Percentiles rank a stretch among this genome's conserved stretches.
Conservation (phyloP, 352 stramenopile species). For the Phytophthora lateralis region DNA sequence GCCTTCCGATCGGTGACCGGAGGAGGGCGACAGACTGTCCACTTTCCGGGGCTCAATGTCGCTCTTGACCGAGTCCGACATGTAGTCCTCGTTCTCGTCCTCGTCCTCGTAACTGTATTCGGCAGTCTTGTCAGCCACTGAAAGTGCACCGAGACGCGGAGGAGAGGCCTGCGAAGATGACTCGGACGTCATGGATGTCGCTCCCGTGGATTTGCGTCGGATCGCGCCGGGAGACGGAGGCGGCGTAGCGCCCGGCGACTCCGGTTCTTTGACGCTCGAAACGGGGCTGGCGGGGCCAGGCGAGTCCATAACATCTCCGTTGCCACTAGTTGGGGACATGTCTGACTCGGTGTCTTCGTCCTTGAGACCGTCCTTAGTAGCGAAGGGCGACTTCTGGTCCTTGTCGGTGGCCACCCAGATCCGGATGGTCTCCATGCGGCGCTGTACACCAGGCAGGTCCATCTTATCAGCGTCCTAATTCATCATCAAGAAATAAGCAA, state of each 20-base stretch:
- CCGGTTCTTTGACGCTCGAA: constrained; percentile 22
- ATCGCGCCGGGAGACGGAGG: constrained; percentile 50
- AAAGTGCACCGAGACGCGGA: constrained; percentile 49
- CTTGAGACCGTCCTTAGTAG: constrained; percentile 46
- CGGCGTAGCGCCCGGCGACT: constrained; percentile 45
- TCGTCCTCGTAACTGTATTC: constrained; percentile 52
- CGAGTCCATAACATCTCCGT: constrained; percentile 48
- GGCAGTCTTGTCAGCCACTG: constrained; percentile 40
- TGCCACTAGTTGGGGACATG: constrained; percentile 53
- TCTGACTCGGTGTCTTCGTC: constrained; percentile 76
- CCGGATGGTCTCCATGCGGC: constrained; percentile 77
- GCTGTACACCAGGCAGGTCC: constrained; percentile 54
- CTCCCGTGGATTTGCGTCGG: constrained; percentile 46
- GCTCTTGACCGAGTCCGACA: constrained; percentile 81
- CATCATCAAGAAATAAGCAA: constrained; percentile 6
- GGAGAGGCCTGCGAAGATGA: constrained; percentile 53
- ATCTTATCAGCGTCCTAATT: constrained; percentile 71
- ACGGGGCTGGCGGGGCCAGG: constrained; percentile 63
- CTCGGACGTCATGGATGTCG: constrained; percentile 43
- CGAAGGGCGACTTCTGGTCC: constrained; percentile 85
- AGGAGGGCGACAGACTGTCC: constrained; percentile 50
- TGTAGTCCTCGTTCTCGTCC: constrained; percentile 63
- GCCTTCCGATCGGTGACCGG: constrained; percentile 58
- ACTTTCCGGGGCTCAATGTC: constrained; percentile 79
- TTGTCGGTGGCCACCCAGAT: constrained; percentile 90